Conservation (phyloP, 2,329 filamentous ascomycete genomes). For the Neospermospora avenae region DNA sequence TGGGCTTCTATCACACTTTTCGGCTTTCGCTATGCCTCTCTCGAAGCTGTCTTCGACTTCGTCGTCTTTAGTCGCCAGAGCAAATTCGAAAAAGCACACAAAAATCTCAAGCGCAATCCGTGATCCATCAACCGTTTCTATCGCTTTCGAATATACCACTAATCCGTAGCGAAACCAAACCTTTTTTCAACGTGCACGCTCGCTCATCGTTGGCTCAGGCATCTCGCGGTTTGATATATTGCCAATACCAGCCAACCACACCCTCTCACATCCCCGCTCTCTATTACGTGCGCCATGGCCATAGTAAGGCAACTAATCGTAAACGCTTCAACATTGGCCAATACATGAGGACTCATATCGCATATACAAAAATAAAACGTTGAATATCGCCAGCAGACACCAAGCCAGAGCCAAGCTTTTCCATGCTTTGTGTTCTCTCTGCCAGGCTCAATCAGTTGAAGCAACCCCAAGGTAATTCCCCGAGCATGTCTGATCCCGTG, state of each 20-base stretch:
- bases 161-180: conserved; percentile 28
- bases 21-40: conserved; percentile 28
- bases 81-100: conserved; percentile 33
- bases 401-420: conserved; percentile 3
- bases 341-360: background rate
- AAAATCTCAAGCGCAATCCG: conserved; percentile 30
- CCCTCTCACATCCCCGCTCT: conserved; percentile 12
- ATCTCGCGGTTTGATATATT: conserved; percentile 23
- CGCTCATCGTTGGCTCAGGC: conserved; percentile 12
- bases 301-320: conserved; percentile 29
- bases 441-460: background rate
- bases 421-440: background rate
- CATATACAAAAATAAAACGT: background rate
- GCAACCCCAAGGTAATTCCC: conserved; percentile 6
- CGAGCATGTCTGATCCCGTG: conserved; percentile 2
- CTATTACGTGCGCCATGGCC: conserved; percentile 17
- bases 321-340: conserved; percentile 13
- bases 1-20: conserved; percentile 33
- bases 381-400: background rate
- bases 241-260: conserved; percentile 16
- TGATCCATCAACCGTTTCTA: conserved; percentile 31
- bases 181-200: conserved; percentile 33
- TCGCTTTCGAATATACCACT: conserved; percentile 12
- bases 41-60: conserved; percentile 33
- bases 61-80: conserved; percentile 36